phyloP scores from a whole-genome alignment of 1,284 basidiomycete species.

The Austropuccinia psidii region DNA sequence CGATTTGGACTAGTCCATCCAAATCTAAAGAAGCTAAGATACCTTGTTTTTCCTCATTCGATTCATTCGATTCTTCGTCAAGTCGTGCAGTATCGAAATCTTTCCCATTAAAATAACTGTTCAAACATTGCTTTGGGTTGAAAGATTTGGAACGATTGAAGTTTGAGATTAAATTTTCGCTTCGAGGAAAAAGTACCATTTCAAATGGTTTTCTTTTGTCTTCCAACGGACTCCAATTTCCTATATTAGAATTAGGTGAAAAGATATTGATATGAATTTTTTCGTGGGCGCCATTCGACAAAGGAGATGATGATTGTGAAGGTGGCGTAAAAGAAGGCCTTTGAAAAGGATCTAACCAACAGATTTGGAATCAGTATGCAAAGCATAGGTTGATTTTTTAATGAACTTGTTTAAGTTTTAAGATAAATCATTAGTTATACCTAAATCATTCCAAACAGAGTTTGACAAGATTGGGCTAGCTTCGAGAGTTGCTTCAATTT shows the following conservation, averaged over 20 bases:
- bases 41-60: neutral
- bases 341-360: neutral
- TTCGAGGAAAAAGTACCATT: conserved; percentile 17
- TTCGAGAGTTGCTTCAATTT: neutral
- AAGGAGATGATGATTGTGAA: neutral
- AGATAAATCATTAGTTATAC: neutral
- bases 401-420: neutral
- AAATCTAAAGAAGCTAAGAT: neutral
- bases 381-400: neutral
- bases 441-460: conserved; percentile 7
- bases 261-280: neutral
- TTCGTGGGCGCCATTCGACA: neutral
- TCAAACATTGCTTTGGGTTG: neutral
- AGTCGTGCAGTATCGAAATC: neutral
- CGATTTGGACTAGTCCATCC: neutral
- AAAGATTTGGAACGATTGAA: conserved; percentile 17
- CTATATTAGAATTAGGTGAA: neutral
- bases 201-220: conserved; percentile 16
- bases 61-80: neutral
- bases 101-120: neutral
- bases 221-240: neutral
- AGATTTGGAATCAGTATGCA: neutral
- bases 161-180: neutral
- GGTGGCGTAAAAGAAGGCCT: conserved; percentile 6
- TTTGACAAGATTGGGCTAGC: conserved; percentile 8